Base-by-base conservation (phyloP, 2,329 filamentous ascomycete genomes). In the Cephalotrichum gorgonifer region DNA sequence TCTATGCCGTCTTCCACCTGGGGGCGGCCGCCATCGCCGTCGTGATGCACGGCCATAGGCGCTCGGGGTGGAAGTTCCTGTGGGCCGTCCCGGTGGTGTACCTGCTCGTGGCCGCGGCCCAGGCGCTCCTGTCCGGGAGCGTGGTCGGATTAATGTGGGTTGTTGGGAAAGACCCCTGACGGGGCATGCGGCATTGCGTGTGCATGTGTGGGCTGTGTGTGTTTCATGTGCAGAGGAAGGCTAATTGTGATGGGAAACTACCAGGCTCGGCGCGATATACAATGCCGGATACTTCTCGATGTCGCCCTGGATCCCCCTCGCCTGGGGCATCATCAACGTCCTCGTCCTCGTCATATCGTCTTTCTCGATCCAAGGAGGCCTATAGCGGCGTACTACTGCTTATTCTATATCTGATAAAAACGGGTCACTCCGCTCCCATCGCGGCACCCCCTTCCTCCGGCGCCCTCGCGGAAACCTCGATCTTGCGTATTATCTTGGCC, bases 241-340 rank as follows among this genome's bases (percentile, higher is more conserved):
- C 35, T 39, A 20, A 39, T 20, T 5, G 35, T 39, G 15, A 39
- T 39, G 35, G 22, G 35, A n/a, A 8, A 6, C 14, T 20, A 11
- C 6, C 17, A 48, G 46, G 46, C 70, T 94, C 20, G 88, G 86
- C 12, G 86, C 84, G 8, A 79, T 91, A 31, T 95, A 95, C 61
- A 78, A 81, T 56, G 78, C 85, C 2, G 90, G 88, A 41, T 88
- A 85, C 65, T 95, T 91, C 62, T 75, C 82, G 58, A 93, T 95
- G 88, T 91, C 88, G 43, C 95, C 90, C 0, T 95, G 89, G 89
- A 86, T 95, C 47, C 90, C 90, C 0, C 85, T 93, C 59, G 77
- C 90, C 22, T 95, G 90, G 90, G 87, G 81, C 1, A 76, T 87
- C 60, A 85, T 91, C 63, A 95, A 88, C 62, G 82, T 91, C 9